Percentiles rank a stretch among this genome's conserved stretches.
Conservation (phyloP, 2,329 filamentous ascomycete species). For the Amauroascus verrucosus region DNA sequence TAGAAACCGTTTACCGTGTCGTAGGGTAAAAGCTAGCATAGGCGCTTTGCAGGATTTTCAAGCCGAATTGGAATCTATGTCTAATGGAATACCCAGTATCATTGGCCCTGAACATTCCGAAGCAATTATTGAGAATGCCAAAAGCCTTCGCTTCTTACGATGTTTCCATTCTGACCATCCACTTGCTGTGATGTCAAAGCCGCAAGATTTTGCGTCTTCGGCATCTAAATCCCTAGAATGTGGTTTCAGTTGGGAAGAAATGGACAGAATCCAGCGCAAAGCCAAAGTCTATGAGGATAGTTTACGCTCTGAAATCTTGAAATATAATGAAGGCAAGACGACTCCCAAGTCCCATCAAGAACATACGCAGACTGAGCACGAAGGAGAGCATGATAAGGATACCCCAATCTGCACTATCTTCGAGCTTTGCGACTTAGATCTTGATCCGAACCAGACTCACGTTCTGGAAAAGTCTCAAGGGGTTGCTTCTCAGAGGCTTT, state of each 20-base stretch:
- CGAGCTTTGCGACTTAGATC: constrained; percentile 6
- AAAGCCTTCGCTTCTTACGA: constrained; percentile 62
- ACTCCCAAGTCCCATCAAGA: constrained; percentile 18
- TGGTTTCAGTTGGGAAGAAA: constrained; percentile 62
- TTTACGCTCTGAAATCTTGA: constrained; percentile 31
- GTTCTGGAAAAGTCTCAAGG: constrained; percentile 20
- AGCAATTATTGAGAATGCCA: constrained; percentile 68
- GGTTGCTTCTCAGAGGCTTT: constrained; percentile 24
- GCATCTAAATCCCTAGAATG: constrained; percentile 45
- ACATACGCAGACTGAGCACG: neutral
- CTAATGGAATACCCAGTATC: constrained; percentile 53
- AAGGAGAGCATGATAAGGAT: neutral
- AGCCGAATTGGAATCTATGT: neutral
- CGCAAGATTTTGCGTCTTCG: constrained; percentile 44
- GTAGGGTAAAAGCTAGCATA: constrained; percentile 16
- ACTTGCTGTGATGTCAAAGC: constrained; percentile 46
- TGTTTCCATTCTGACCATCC: constrained; percentile 61
- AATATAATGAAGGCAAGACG: constrained; percentile 25
- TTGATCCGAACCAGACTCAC: constrained; percentile 14
- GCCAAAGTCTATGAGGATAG: constrained; percentile 38
- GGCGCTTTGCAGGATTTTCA: constrained; percentile 54
- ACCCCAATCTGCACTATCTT: constrained; percentile 9
- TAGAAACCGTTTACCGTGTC: constrained; percentile 24
- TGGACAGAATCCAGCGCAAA: constrained; percentile 52
- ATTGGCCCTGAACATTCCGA: constrained; percentile 59